phyloP scores from a whole-genome alignment of 2,329 filamentous ascomycete genomes.

The Venturiaceae sp. region DNA sequence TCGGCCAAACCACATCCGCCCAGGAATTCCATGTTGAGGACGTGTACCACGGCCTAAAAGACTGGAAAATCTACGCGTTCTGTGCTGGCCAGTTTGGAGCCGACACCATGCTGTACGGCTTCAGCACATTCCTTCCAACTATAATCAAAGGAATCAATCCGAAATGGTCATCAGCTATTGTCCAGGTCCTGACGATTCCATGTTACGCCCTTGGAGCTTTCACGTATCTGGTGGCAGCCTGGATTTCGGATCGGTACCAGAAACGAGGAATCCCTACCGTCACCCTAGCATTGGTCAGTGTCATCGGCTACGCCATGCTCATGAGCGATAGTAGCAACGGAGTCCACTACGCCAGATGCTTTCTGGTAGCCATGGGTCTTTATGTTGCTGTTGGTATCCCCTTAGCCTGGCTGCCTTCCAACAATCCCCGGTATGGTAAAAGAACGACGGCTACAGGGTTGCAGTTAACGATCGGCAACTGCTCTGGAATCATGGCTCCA shows the following conservation, averaged over 20 bases:
- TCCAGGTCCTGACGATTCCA: conserved; percentile 69
- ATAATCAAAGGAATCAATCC: conserved; percentile 62
- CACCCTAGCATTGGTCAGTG: conserved; percentile 51
- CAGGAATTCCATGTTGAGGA: conserved; percentile 51
- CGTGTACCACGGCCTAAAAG: conserved; percentile 55
- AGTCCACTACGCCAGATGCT: conserved; percentile 66
- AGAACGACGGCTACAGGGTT: conserved; percentile 61
- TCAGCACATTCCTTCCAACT: conserved; percentile 67
- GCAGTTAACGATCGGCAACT: conserved; percentile 62
- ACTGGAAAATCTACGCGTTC: conserved; percentile 70
- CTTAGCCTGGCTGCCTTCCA: conserved; percentile 53
- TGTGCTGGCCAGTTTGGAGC: conserved; percentile 60
- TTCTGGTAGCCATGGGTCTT: conserved; percentile 64
- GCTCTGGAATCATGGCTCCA: conserved; percentile 61
- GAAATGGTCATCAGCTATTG: conserved; percentile 50
- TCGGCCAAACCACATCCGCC: conserved; percentile 36
- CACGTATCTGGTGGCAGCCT: conserved; percentile 56
- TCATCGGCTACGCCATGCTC: conserved; percentile 60
- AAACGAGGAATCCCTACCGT: conserved; percentile 55
- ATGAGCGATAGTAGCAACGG: conserved; percentile 50
- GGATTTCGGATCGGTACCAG: conserved; percentile 58
- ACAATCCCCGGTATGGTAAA: conserved; percentile 67
- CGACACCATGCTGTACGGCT: conserved; percentile 71
- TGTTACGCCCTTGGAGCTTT: conserved; percentile 66
- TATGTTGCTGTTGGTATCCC: conserved; percentile 51